Evolutionary conservation across 2,329 filamentous ascomycete species (phyloP), one percentile per base, ranked within the genome.

Genomic region (Diaporthe sp.): DNA sequence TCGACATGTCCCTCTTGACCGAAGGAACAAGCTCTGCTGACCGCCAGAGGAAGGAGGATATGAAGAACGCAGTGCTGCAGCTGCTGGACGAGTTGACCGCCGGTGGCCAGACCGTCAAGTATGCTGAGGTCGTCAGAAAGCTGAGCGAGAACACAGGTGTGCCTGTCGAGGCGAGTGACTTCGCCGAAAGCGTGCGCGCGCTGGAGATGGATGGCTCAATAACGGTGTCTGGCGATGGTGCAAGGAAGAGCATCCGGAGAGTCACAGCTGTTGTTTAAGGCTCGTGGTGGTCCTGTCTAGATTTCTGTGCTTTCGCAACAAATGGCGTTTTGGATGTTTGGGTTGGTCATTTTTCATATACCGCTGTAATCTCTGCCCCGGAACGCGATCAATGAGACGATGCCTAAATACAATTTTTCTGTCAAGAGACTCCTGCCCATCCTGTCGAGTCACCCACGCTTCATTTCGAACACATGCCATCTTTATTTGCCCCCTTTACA

Each of bases 1-100:
- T 99, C 81, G 97, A 99, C 82, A 98, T 99, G 97, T 94, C 94
- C 74, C 88, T 99, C 67, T 88, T 99, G 77, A 98, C 96, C 0
- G 97, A 98, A 82, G 97, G 97, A n/a, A 97, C 95, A 2, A 95
- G 94, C 79, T 92, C 95, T 0, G 92, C 92, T n/a, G 97, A 98
- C 83, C 89, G 97, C 69, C 92, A 94, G 82, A 89, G 95, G 78
- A 94, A 93, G 82, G 92, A 94, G 53, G 96, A 98, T 82, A 86
- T 99, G 81, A 98, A 97, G 88, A 91, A 90, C 74, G 95, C 94
- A 0, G 88, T 98, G 0, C 83, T 98, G 46, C 87, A 86, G 46
- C 86, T 95, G 28, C 84, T 99, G 17, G 96, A 98, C 81, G 95
- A 98, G 79, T 89, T 98, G 85, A 92, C 93, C 4, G 88, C 92